Evolutionary conservation across 306 rosid species (phyloP).

Genomic region (Gillenia trifoliata): DNA sequence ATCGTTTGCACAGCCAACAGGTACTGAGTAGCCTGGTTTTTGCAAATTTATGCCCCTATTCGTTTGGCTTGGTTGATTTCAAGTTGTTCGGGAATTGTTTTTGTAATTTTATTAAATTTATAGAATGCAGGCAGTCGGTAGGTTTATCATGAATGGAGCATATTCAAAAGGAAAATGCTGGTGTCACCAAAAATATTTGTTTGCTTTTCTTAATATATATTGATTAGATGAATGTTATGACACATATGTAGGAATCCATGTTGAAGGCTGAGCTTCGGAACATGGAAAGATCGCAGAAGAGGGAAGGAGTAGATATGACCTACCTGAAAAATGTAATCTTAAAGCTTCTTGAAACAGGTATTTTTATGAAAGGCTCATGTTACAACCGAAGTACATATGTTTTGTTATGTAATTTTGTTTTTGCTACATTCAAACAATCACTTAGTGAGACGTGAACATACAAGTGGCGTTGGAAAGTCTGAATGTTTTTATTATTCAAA

Average conservation of each 20-base stretch:
- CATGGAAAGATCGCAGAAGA: slow-evolving; percentile 76
- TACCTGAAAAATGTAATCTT: slow-evolving; percentile 86
- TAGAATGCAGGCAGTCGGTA: neutral
- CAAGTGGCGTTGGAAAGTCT: neutral
- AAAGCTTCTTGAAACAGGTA: slow-evolving; percentile 99
- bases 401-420: neutral
- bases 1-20: slow-evolving; percentile 95
- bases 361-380: neutral
- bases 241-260: slow-evolving; percentile 60
- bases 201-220: neutral
- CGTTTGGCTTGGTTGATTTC: neutral
- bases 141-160: neutral
- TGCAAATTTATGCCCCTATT: slow-evolving; percentile 8
- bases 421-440: neutral
- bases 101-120: neutral
- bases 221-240: neutral
- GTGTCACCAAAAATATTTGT: neutral
- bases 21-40: slow-evolving; percentile 33
- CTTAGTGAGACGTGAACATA: neutral
- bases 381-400: neutral
- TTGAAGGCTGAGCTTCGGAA: slow-evolving; percentile 74
- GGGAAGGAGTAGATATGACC: slow-evolving; percentile 98
- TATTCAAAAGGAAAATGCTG: neutral
- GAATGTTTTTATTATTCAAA: slow-evolving; percentile 10
- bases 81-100: slow-evolving; percentile 4